Percentiles rank a stretch among this genome's conserved stretches.
Conservation (phyloP, 208 protist genomes). For the Trypanosoma congolense region DNA sequence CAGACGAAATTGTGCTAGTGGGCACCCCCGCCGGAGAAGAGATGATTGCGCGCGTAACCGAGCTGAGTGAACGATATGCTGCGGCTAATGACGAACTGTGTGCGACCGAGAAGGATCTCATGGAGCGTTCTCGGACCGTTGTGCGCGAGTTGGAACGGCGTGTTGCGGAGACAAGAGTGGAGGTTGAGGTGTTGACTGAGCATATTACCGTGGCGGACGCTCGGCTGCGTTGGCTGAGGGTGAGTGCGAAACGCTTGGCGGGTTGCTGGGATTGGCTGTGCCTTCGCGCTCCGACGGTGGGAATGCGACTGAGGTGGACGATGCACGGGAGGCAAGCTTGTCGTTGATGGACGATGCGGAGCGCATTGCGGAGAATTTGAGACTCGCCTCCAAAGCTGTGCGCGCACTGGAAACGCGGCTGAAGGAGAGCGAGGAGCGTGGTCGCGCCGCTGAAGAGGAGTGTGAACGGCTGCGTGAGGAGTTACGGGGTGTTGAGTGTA, state of each 20-base stretch:
- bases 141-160: not conserved
- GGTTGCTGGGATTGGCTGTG: too few species aligned
- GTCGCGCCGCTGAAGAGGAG: not conserved
- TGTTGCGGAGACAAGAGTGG: not conserved
- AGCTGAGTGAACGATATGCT: not conserved
- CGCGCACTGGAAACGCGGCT: not conserved
- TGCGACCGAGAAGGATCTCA: not conserved
- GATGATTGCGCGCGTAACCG: not conserved
- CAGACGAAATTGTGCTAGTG: not conserved
- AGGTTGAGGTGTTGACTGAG: not conserved
- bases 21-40: not conserved
- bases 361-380: not conserved
- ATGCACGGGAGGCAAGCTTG: too few species aligned
- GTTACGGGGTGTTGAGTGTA: not conserved
- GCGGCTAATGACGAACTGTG: not conserved
- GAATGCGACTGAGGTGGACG: too few species aligned
- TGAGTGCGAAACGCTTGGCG: conserved; percentile 2
- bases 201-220: conserved; percentile 3
- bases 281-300: too few species aligned
- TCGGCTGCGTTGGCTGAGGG: not conserved
- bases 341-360: not conserved
- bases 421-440: not conserved
- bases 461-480: not conserved
- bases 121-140: not conserved
- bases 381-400: not conserved